These are phyloP conservation scores for Claviceps paspali DNA, from an alignment of 2,329 filamentous ascomycete species.

Conservation along the genomic window DNA sequence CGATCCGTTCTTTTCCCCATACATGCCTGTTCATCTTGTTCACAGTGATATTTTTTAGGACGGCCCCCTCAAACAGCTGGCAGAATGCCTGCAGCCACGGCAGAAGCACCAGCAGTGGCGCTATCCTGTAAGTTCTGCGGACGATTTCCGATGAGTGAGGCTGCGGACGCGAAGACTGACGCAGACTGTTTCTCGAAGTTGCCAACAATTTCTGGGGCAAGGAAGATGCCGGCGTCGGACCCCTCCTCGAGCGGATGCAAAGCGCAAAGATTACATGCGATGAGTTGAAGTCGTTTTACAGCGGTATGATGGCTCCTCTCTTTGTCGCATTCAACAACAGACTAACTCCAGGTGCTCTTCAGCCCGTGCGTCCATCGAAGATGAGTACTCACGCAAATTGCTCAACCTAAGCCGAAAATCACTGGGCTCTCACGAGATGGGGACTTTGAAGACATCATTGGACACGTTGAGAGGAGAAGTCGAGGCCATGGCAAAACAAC, in stretches of 20 bases:
- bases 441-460: conserved; percentile 68
- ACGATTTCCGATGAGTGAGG: neutral
- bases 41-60: neutral
- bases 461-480: conserved; percentile 81
- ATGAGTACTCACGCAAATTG: conserved; percentile 87
- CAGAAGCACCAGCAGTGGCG: conserved; percentile 48
- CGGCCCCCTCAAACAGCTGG: conserved; percentile 6
- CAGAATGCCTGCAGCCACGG: conserved; percentile 44
- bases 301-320: conserved; percentile 35
- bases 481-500: conserved; percentile 86
- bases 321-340: neutral
- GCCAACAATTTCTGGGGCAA: conserved; percentile 99
- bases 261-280: conserved; percentile 89
- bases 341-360: neutral
- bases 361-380: conserved; percentile 88
- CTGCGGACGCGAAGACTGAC: neutral
- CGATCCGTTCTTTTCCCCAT: neutral
- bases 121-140: conserved; percentile 42
- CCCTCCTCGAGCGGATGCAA: conserved; percentile 87
- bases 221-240: conserved; percentile 88
- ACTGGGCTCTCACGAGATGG: conserved; percentile 74
- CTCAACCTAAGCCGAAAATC: conserved; percentile 75
- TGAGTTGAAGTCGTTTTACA: conserved; percentile 85
- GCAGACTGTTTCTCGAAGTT: conserved; percentile 35
- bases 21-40: neutral